These are phyloP conservation scores for Euryodendron excelsum DNA, from an alignment of 148 eudicot genomes.

Conservation along the genomic window DNA sequence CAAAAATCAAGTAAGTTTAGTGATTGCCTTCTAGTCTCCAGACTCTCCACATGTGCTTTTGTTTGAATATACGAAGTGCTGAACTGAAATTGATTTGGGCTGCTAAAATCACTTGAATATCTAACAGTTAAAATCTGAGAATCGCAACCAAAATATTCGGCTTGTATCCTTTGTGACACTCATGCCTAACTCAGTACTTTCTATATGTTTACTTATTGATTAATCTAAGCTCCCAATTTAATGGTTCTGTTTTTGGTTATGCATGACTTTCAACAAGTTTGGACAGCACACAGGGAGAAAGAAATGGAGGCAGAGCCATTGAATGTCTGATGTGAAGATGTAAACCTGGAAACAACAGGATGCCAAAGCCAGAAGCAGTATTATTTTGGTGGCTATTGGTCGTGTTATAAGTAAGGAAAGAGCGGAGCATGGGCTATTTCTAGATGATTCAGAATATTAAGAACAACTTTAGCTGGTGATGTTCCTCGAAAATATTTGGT, in stretches of 20 bases:
- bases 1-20: slow-evolving; percentile 55
- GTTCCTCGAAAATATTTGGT: not conserved
- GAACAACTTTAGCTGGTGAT: not conserved
- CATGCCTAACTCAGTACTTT: not conserved
- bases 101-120: not conserved
- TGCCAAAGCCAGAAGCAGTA: not conserved
- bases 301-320: slow-evolving; percentile 8
- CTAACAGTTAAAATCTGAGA: no score
- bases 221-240: not conserved
- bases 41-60: no score
- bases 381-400: not conserved
- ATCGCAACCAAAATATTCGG: not conserved
- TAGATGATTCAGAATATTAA: not conserved
- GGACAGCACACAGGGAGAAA: not conserved
- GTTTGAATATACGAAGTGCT: not conserved
- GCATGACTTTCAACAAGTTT: not conserved
- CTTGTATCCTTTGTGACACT: not conserved
- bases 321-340: slow-evolving; percentile 4
- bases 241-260: not conserved
- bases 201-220: not conserved
- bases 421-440: not conserved
- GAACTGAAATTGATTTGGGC: not conserved
- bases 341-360: not conserved
- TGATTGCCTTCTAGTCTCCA: not conserved
- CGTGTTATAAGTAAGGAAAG: not conserved